phyloP scores from a whole-genome alignment of 1,284 basidiomycete species.

The Cryptococcus floricola region DNA sequence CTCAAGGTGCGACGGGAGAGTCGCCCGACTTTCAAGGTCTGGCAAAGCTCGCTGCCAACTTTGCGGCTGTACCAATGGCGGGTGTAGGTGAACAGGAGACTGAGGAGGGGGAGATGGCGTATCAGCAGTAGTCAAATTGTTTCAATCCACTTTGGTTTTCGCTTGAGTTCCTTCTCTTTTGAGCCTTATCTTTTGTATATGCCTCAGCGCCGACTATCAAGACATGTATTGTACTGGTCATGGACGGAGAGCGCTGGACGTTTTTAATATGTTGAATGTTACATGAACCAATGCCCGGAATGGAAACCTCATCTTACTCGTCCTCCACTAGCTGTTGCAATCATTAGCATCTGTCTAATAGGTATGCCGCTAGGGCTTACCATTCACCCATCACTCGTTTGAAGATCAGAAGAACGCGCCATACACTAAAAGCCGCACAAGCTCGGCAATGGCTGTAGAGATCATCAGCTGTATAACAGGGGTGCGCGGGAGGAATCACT shows the following conservation, averaged over 20 bases:
- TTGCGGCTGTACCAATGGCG: neutral
- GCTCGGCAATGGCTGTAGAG: conserved; percentile 37
- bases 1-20: neutral
- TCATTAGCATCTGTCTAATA: neutral
- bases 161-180: no score
- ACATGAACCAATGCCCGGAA: no score
- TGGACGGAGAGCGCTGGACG: neutral
- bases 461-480: conserved; percentile 1
- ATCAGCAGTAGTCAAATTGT: neutral
- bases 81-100: neutral
- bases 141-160: no score
- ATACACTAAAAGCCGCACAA: conserved; percentile 36
- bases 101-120: neutral
- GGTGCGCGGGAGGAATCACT: conserved; percentile 15
- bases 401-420: conserved; percentile 14
- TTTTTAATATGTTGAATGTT: neutral
- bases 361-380: neutral
- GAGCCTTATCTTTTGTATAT: no score
- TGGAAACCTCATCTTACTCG: neutral
- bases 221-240: neutral
- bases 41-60: neutral
- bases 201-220: neutral
- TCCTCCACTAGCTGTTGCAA: neutral
- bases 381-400: neutral
- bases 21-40: conserved; percentile 1